Percentiles rank a stretch among this genome's conserved stretches.
Conservation (phyloP, 345 rosid genomes). For the Arabidopsis suecica region DNA sequence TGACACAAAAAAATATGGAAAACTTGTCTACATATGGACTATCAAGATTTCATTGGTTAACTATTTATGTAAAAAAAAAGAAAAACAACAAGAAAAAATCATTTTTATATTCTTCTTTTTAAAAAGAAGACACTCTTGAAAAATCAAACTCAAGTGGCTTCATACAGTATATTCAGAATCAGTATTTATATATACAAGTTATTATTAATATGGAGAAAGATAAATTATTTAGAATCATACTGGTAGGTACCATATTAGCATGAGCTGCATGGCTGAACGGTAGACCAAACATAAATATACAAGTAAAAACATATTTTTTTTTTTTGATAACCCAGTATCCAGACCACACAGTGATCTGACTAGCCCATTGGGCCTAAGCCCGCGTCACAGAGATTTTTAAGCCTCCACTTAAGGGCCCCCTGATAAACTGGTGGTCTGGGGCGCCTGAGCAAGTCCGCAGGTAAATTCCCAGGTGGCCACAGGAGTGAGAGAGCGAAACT, state of each 20-base stretch:
- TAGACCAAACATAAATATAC: background rate
- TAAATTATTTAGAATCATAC: background rate
- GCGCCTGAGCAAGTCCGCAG: too few species aligned
- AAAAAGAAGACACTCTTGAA: background rate
- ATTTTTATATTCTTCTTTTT: background rate
- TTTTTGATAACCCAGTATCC: too few species aligned
- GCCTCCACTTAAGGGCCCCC: too few species aligned
- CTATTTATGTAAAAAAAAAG: background rate
- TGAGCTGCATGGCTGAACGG: constrained; percentile 1
- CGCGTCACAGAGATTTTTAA: too few species aligned
- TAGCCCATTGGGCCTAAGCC: too few species aligned
- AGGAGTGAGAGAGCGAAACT: too few species aligned
- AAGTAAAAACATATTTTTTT: background rate
- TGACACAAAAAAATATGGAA: background rate
- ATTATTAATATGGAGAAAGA: background rate
- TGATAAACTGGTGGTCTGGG: too few species aligned
- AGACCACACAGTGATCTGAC: too few species aligned
- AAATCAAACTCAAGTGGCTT: constrained; percentile 24
- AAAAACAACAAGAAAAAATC: background rate
- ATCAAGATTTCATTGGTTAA: background rate
- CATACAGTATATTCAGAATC: background rate
- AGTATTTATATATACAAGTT: background rate
- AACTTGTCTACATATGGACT: background rate
- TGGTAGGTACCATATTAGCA: constrained; percentile 5
- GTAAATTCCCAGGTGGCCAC: too few species aligned